phyloP scores from a whole-genome alignment of 495 filamentous ascomycete species.

The Emericellopsis terricola region DNA sequence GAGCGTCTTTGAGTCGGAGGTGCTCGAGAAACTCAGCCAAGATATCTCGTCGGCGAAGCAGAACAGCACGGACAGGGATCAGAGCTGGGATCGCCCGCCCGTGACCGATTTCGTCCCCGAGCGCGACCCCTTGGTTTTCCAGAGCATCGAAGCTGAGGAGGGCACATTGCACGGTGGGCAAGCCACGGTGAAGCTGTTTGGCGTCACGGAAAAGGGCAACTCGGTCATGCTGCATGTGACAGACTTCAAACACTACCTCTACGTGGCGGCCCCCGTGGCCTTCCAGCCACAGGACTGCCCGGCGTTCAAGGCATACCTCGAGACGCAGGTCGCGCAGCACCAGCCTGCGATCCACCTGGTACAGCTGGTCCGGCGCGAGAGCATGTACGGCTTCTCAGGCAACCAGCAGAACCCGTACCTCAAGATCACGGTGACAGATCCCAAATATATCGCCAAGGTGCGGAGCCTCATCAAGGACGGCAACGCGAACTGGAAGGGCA shows the following conservation, averaged over 20 bases:
- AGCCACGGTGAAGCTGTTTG: constrained; percentile 73
- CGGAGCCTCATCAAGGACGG: constrained; percentile 53
- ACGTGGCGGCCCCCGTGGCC: constrained; percentile 68
- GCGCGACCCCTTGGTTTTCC: constrained; percentile 63
- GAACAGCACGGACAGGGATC: constrained; percentile 79
- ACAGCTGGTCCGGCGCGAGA: constrained; percentile 63
- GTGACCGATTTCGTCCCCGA: constrained; percentile 54
- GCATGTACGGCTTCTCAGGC: constrained; percentile 82
- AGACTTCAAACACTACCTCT: constrained; percentile 91
- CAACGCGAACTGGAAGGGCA: constrained; percentile 70
- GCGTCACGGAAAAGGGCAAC: constrained; percentile 89
- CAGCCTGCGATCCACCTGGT: constrained; percentile 45
- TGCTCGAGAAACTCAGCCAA: constrained; percentile 86
- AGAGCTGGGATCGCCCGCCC: constrained; percentile 74
- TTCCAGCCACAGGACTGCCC: constrained; percentile 65
- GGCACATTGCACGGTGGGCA: constrained; percentile 55
- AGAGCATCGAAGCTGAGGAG: constrained; percentile 92
- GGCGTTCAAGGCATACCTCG: constrained; percentile 57
- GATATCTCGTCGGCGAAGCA: constrained; percentile 72
- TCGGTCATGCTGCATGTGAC: constrained; percentile 91
- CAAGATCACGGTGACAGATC: constrained; percentile 81
- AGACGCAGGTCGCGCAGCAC: constrained; percentile 48
- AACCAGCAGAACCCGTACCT: constrained; percentile 83
- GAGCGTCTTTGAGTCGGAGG: constrained; percentile 83
- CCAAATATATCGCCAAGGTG: constrained; percentile 57